A percentile compares a stretch with the other conserved stretches of the same genome.
phyloP scores from a whole-genome alignment of 768 basidiomycete genomes.

The Suillus tomentosus region DNA sequence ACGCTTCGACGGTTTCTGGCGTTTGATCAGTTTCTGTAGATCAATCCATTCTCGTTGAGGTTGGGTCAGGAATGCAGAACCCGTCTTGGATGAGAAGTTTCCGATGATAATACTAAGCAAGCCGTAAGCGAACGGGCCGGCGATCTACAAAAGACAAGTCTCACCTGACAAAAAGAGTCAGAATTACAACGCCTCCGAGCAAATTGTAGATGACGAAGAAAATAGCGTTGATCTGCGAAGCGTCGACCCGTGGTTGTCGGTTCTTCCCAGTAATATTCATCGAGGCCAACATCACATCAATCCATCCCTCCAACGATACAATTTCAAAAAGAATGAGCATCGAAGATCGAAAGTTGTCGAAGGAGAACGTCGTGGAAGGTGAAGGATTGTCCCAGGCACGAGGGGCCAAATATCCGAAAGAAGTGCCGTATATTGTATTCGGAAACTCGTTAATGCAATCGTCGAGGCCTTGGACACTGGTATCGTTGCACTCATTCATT shows the following conservation, averaged over 20 bases:
- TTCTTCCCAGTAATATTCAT: conserved; percentile 74
- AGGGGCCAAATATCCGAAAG: conserved; percentile 74
- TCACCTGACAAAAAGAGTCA: conserved; percentile 90
- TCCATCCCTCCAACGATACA: conserved; percentile 95
- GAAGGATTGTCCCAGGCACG: conserved; percentile 89
- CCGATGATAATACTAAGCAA: conserved; percentile 86
- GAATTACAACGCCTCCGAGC: conserved; percentile 85
- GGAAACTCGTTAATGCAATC: conserved; percentile 79
- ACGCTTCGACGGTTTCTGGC: conserved; percentile 83
- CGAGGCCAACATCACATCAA: conserved; percentile 85
- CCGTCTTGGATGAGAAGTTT: conserved; percentile 87
- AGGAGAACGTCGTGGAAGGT: conserved; percentile 82
- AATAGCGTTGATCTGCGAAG: conserved; percentile 79
- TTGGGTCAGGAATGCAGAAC: conserved; percentile 81
- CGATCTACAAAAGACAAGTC: conserved; percentile 20
- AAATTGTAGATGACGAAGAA: conserved; percentile 93
- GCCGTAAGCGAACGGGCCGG: not conserved
- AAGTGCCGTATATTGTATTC: conserved; percentile 58
- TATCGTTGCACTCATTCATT: conserved; percentile 86
- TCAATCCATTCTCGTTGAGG: conserved; percentile 95
- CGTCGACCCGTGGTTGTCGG: conserved; percentile 71
- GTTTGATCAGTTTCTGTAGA: conserved; percentile 82
- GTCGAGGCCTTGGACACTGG: conserved; percentile 45
- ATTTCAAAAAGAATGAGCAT: conserved; percentile 95
- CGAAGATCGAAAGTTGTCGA: conserved; percentile 82